Evolutionary conservation across 441 rosid species (phyloP).

Genomic region (Bocquillonia castaneifolia): DNA sequence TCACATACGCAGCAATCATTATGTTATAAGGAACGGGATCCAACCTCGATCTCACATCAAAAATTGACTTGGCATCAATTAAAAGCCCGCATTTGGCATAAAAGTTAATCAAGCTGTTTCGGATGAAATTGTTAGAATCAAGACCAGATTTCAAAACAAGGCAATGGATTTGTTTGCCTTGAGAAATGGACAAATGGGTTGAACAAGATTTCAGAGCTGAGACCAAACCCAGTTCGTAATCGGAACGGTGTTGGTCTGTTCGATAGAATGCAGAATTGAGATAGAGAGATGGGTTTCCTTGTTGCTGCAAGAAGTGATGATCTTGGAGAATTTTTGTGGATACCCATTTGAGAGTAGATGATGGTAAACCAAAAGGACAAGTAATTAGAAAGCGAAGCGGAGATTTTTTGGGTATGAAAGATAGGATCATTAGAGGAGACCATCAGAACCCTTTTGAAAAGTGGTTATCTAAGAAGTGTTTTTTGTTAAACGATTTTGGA

Average conservation of each 20-base stretch:
- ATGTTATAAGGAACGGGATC: conserved; percentile 64
- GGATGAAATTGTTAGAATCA: conserved; percentile 51
- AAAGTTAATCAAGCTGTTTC: conserved; percentile 67
- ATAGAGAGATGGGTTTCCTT: conserved; percentile 19
- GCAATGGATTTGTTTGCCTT: conserved; percentile 55
- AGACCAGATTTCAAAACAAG: conserved; percentile 49
- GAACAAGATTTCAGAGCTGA: conserved; percentile 64
- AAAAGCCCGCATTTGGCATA: conserved; percentile 59
- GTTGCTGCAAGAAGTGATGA: background rate
- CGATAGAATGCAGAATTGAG: conserved; percentile 23
- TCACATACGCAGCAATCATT: conserved; percentile 53
- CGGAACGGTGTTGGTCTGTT: background rate
- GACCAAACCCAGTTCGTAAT: conserved; percentile 46
- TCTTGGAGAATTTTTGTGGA: conserved; percentile 26
- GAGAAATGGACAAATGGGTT: conserved; percentile 29
- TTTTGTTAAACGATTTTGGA: too few species aligned
- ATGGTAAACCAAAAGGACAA: background rate
- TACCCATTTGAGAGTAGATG: conserved; percentile 28
- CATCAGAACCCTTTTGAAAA: conserved; percentile 17
- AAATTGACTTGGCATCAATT: conserved; percentile 47
- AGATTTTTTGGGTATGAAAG: conserved; percentile 27
- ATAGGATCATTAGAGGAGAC: conserved; percentile 38
- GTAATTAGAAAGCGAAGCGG: conserved; percentile 7
- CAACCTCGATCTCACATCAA: conserved; percentile 26
- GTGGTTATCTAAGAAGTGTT: too few species aligned